phyloP scores from a whole-genome alignment of 1,139 yeast genomes.

The Pichia cactophila region DNA sequence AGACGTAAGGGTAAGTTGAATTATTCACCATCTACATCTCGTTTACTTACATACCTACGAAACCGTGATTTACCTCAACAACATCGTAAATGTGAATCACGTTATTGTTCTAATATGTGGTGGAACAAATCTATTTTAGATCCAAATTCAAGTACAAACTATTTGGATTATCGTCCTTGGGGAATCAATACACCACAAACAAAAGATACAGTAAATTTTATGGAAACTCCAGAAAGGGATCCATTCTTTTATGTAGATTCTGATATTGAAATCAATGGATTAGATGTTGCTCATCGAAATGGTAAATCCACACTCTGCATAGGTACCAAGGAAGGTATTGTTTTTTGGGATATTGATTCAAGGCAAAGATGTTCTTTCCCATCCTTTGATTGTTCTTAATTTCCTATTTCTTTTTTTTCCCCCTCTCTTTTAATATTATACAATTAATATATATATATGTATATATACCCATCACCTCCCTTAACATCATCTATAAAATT shows the following conservation, averaged over 20 bases:
- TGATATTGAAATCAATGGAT: constrained; percentile 37
- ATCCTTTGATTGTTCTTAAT: constrained; percentile 20
- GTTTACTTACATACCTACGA: not conserved
- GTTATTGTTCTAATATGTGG: constrained; percentile 1
- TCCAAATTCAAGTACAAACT: not conserved
- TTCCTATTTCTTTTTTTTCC: not conserved
- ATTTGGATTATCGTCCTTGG: constrained; percentile 10
- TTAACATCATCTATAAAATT: constrained; percentile 55
- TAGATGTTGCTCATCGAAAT: constrained; percentile 36
- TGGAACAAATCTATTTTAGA: constrained; percentile 4
- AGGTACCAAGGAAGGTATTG: constrained; percentile 41
- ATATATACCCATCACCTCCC: constrained; percentile 22
- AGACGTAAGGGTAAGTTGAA: not conserved
- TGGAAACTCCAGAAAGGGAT: constrained; percentile 14
- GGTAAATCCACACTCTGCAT: constrained; percentile 34
- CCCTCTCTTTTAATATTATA: not conserved
- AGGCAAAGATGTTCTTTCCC: constrained; percentile 48
- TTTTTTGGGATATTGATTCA: constrained; percentile 43
- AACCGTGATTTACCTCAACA: not conserved
- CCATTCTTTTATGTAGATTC: constrained; percentile 22
- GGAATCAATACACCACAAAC: constrained; percentile 1
- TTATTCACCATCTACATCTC: not conserved
- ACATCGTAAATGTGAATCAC: not conserved
- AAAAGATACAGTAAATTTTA: not conserved
- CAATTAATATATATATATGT: not conserved